Base-by-base conservation (phyloP, 2,329 filamentous ascomycete genomes). In the Boeremia lycopersici region DNA sequence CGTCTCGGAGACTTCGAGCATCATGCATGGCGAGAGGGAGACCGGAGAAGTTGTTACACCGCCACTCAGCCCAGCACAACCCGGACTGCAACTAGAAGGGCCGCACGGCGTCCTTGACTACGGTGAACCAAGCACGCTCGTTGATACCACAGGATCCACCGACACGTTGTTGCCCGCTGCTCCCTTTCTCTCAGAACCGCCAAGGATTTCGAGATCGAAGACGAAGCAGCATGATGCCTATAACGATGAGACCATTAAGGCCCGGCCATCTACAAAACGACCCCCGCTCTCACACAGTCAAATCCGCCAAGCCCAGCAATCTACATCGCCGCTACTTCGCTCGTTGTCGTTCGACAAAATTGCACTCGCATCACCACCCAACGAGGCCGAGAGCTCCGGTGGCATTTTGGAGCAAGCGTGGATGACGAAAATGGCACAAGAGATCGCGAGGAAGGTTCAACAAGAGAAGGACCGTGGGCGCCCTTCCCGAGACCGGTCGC, bases 371-470 rank as follows among this genome's bases (percentile, higher is more conserved):
- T 68, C 65, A 3, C 67, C 71, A 10, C 53, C 65, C 0, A 63
- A 65, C 15, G 66, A 73, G 31, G 57, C 57, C 41, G 60, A 62
- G 11, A 59, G 59, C 34, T 69, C 67, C 0, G 62, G 80, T 12
- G 80, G 80, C 15, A 90, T 91, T 43, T 79, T 91, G 25, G 89
- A 92, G 71, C 88, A 91, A 73, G 90, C 90, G 2, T 95, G 90
- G 89, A 89, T 95, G 77, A 86, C 89, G 79, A 95, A 96, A 79
- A 95, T 99, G 85, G 93, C 93, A 5, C 88, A 88, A 60, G 95
- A 98, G 75, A 93, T 98, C 66, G 91, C 92, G 31, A 82, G 87
- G 45, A 89, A 91, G 51, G 91, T 96, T 61, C 90, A 93, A 62
- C 90, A 96, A 64, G 90, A 96, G 77, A 95, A 96, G 76, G 76